Conservation (phyloP, 352 stramenopile genomes). For the Aphanomyces stellatus region DNA sequence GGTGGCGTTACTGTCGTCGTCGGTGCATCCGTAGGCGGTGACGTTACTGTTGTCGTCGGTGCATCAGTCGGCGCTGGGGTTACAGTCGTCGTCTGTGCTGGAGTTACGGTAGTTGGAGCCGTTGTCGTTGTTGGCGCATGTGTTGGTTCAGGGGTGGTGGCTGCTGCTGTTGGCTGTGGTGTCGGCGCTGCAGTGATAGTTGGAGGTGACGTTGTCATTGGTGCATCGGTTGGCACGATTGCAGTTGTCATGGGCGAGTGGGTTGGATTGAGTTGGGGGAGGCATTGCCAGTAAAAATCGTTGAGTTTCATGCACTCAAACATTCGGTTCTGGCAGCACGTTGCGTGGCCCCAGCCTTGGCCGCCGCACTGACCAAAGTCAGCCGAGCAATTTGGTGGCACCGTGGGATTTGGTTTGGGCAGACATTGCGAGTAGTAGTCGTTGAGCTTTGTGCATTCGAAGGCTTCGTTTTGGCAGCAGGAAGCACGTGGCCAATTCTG, state of each 20-base stretch:
- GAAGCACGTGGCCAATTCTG: neutral
- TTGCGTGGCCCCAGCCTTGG: neutral
- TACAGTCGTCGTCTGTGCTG: neutral
- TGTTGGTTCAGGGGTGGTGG: neutral
- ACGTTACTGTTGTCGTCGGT: neutral
- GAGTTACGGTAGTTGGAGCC: neutral
- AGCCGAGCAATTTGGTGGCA: neutral
- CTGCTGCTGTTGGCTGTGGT: neutral
- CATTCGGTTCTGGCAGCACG: neutral
- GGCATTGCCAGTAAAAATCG: too few relatives aligned
- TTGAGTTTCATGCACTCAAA: too few relatives aligned
- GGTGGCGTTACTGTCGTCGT: neutral
- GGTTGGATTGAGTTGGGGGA: neutral
- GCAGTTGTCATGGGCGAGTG: neutral
- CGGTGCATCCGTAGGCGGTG: neutral
- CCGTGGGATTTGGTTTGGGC: neutral
- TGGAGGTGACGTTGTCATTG: neutral
- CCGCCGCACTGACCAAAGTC: neutral
- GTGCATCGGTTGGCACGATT: neutral
- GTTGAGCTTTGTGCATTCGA: constrained; percentile 1
- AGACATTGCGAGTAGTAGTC: constrained; percentile 5
- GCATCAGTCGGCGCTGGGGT: neutral
- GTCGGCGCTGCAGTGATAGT: neutral
- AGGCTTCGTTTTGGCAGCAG: neutral
- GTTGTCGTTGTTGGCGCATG: neutral